Evolutionary conservation across 805 yeast species (phyloP), one percentile per base, ranked within the genome.

Genomic region (Suhomyces kilbournensis): DNA sequence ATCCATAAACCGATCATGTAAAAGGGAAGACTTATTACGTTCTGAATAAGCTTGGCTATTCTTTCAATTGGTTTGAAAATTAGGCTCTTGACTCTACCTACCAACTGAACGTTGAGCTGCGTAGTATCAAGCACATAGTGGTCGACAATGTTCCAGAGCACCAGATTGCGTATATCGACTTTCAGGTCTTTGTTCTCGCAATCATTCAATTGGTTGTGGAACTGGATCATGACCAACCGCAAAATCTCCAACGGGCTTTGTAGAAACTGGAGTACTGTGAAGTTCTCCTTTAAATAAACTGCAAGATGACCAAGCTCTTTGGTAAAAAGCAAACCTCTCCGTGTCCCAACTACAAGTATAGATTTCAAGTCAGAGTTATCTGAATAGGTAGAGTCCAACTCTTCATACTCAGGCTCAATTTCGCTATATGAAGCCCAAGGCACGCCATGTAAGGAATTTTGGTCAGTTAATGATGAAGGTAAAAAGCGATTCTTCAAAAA

Each of bases 11-110:
- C 44, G 4, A 55, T 12, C 8, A 56, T 25, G 46, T 60, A 57
- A 25, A 55, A 54, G 2, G 69, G 71, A 2, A 67, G 40, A 34
- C 55, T 49, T 3, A 58, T 19, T 8, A 46, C 42, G 8, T 54
- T 39, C 23, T 58, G 34, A 25, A 48, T n/a, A 22, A 55, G 23
- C n/a, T 15, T 6, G 7, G 22, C n/a, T 4, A 35, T 3, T 35
- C 34, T 46, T 14, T 7, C 35, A 3, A 46, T n/a, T 7, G 43
- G 43, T 20, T 9, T 34, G 7, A 46, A 19, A 7, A 46, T 10
- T 2, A 20, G 14, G 20, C 8, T 7, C 7, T 15, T 32, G 1
- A n/a, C 12, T 7, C 9, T 19, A 8, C 12, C 32, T 7, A 22
- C 6, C 4, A 46, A 9, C 6, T 34, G 30, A 12, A 23, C 43